These are phyloP conservation scores for Ceratocystis lukuohia DNA, from an alignment of 2,329 filamentous ascomycete species.

Conservation along the genomic window DNA sequence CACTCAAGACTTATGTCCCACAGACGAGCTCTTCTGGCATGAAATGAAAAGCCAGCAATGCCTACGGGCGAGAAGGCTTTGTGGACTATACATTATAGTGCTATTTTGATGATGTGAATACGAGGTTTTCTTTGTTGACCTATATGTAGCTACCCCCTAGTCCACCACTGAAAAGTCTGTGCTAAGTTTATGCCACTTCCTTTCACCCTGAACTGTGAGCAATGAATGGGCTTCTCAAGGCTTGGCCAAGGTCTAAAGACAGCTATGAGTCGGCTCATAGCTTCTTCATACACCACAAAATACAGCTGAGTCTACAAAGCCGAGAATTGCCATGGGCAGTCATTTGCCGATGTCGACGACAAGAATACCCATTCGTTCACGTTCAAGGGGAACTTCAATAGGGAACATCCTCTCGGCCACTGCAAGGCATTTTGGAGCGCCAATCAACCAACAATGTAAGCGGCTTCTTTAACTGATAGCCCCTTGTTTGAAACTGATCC, in stretches of 20 bases:
- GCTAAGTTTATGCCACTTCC: not conserved
- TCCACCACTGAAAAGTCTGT: not conserved
- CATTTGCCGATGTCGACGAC: not conserved
- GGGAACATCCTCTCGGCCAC: not conserved
- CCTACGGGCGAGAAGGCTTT: not conserved
- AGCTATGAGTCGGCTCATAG: not conserved
- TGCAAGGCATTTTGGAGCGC: not conserved
- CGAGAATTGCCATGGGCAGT: not conserved
- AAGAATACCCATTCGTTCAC: not conserved
- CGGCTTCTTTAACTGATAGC: not conserved
- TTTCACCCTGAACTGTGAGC: not conserved
- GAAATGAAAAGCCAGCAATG: not conserved
- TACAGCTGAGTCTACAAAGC: not conserved
- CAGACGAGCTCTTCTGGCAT: not conserved
- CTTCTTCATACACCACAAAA: not conserved
- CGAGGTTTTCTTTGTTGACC: not conserved
- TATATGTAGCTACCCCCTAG: conserved; percentile 4
- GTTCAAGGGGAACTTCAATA: not conserved
- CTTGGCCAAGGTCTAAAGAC: not conserved
- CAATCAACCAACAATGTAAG: not conserved
- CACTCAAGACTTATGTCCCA: not conserved
- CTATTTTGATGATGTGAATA: not conserved
- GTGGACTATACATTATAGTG: not conserved
- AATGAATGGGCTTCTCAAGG: not conserved
- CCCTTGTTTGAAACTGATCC: not conserved